Evolutionary conservation across 306 rosid species (phyloP), one percentile per base, ranked within the genome.

Genomic region (Quercus ilex): DNA sequence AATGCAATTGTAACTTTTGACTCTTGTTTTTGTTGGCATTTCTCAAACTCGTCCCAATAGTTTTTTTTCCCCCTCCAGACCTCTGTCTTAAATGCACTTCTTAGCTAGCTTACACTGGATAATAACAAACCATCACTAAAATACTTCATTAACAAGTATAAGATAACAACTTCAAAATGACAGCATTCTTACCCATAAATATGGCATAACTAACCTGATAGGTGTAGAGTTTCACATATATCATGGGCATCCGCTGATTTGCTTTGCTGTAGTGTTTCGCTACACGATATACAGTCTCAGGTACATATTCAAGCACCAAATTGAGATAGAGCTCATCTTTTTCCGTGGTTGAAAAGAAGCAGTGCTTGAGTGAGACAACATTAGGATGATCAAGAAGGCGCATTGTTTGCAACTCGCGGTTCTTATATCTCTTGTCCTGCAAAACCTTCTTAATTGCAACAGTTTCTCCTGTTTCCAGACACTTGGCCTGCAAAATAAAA

Each of bases 341-440:
- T 51, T 89, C 92, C 21, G 92, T 85, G 46, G 95, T 87, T 3
- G 92, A 91, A 82, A 89, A 88, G 91, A 88, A 88, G 79, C 91
- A 91, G 31, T 91, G 95, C 33, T 91, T 91, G 80, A 91, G 91
- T 17, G 95, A 86, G 60, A 89, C 91, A 55, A 91, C 85, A 85
- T 89, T 89, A 52, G 91, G 95, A 80, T 91, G 92, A 78, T 91
- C 92, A 62, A 91, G 90, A 79, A 91, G 95, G 79, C 91, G 88
- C 95, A 91, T 91, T 35, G 92, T 91, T 80, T 91, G 95, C 90
- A 91, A 69, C 79, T 91, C 91, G 19, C 95, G 87, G 55, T 91
- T 91, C 86, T 91, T 91, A 58, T 87, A 90, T 78, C 93, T 89
- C 80, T 87, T 89, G 82, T 89, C 93, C 80, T 85, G 91, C 82